These are phyloP conservation scores for Phlegmacium glaucopus DNA, from an alignment of 768 basidiomycete genomes.

Conservation along the genomic window DNA sequence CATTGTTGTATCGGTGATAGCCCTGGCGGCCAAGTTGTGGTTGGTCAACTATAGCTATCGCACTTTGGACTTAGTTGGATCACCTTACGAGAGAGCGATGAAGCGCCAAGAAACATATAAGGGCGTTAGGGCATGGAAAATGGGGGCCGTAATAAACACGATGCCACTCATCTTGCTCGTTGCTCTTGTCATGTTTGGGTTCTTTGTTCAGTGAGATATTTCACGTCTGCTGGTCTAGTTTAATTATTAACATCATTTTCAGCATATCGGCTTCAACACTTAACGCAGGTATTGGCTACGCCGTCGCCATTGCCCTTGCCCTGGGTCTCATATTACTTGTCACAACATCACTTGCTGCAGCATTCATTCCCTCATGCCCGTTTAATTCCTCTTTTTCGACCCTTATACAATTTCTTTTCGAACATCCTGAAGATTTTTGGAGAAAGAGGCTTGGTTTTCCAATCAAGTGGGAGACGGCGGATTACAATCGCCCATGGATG, in stretches of 20 bases:
- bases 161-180: slow-evolving; percentile 10
- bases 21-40: slow-evolving; percentile 11
- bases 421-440: background rate
- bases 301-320: slow-evolving; percentile 1
- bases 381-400: slow-evolving; percentile 15
- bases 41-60: slow-evolving; percentile 7
- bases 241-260: background rate
- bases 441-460: too few species aligned
- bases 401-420: slow-evolving; percentile 3
- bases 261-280: background rate
- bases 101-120: slow-evolving; percentile 12
- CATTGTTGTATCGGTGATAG: slow-evolving; percentile 1
- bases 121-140: slow-evolving; percentile 10
- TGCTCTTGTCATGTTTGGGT: slow-evolving; percentile 8
- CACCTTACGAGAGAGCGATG: slow-evolving; percentile 9
- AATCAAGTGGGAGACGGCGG: background rate
- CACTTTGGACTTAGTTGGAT: slow-evolving; percentile 2
- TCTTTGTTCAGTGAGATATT: slow-evolving; percentile 13
- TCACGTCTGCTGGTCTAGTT: background rate
- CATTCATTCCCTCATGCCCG: slow-evolving; percentile 12
- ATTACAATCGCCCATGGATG: background rate
- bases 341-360: slow-evolving; percentile 5
- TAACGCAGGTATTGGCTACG: background rate
- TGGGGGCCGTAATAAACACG: slow-evolving; percentile 10
- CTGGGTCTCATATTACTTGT: slow-evolving; percentile 1